Conservation (phyloP, 345 rosid genomes). For the Crucihimalaya himalaica region DNA sequence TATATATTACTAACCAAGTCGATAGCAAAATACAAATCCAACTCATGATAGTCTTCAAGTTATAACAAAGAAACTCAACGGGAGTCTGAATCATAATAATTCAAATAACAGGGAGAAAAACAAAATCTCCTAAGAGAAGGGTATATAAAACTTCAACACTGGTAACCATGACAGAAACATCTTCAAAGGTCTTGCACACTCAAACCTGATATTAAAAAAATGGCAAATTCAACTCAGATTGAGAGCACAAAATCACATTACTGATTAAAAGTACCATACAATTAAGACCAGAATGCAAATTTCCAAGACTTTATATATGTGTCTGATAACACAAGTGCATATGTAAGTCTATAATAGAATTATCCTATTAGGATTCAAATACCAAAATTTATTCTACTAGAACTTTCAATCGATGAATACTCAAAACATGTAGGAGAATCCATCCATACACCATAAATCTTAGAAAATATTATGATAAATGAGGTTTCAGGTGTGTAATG, state of each 20-base stretch:
- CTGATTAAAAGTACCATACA: no score
- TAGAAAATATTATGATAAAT: not conserved
- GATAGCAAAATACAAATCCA: conserved; percentile 23
- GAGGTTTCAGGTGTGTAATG: not conserved
- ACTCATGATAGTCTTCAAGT: not conserved
- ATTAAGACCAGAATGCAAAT: no score
- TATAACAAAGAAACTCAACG: not conserved
- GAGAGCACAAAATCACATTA: no score
- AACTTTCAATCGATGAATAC: not conserved
- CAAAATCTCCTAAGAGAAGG: not conserved
- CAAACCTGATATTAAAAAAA: conserved; percentile 57
- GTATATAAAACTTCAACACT: not conserved
- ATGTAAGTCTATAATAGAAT: not conserved
- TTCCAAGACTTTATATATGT: no score
- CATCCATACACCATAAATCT: not conserved
- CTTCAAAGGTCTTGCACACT: conserved; percentile 70
- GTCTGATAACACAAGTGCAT: not conserved
- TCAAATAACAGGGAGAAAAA: conserved; percentile 10
- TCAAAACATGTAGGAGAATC: not conserved
- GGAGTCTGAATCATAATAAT: conserved; percentile 10
- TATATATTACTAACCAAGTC: not conserved
- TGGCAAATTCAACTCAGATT: not conserved
- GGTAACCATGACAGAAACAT: not conserved
- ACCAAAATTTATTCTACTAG: not conserved
- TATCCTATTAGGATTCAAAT: not conserved